Percentiles rank a stretch among this genome's conserved stretches.
These are phyloP conservation scores for Xylaria nigripes DNA, from an alignment of 495 filamentous ascomycete species.

Conservation along the genomic window DNA sequence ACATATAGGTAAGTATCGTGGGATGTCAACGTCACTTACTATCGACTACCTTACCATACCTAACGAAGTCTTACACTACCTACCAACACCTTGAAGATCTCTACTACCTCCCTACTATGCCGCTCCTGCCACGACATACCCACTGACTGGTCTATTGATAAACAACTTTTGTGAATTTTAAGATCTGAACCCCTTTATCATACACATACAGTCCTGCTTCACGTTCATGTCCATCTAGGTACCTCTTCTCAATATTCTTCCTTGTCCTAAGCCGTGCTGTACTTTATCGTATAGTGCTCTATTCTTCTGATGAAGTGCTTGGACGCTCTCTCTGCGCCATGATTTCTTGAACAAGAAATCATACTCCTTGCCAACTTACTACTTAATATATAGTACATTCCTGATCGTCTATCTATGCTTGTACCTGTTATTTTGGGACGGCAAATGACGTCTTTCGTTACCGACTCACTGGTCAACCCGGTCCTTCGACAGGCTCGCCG, in stretches of 20 bases:
- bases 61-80: background rate
- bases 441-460: constrained; percentile 66
- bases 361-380: background rate
- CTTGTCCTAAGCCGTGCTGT: background rate
- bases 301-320: background rate
- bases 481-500: constrained; percentile 68
- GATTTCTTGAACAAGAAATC: constrained; percentile 3
- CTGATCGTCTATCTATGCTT: background rate
- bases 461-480: constrained; percentile 67
- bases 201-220: too few relatives aligned
- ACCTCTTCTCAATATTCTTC: background rate
- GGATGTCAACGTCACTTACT: too few relatives aligned
- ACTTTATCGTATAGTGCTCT: background rate
- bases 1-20: too few relatives aligned
- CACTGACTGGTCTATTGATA: background rate
- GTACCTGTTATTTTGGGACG: constrained; percentile 2
- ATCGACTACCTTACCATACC: too few relatives aligned
- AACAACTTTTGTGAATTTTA: background rate
- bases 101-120: background rate
- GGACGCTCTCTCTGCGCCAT: background rate
- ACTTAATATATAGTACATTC: background rate
- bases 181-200: background rate
- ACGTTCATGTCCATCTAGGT: background rate
- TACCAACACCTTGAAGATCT: background rate
- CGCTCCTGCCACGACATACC: background rate